Percentiles rank a stretch among this genome's conserved stretches.
Evolutionary conservation across 768 basidiomycete genomes (phyloP).

Genomic region (Coprinopsis marcescibilis): DNA sequence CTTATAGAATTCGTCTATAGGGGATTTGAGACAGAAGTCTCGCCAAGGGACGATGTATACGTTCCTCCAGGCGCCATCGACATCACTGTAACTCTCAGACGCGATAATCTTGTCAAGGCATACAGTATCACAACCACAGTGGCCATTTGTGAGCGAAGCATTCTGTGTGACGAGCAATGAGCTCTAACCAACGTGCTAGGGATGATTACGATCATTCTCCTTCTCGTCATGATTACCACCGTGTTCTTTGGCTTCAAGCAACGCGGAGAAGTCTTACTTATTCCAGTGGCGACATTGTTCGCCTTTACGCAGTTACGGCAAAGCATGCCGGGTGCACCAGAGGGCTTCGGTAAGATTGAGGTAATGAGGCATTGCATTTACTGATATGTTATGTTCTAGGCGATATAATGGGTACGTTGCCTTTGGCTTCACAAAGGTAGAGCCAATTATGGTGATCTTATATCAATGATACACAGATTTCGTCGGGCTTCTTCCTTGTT

Average conservation of each 20-base stretch:
- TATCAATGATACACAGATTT: slow-evolving; percentile 11
- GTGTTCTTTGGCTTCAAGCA: slow-evolving; percentile 23
- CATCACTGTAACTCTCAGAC: slow-evolving; percentile 14
- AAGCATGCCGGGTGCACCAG: slow-evolving; percentile 21
- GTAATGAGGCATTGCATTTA: background rate
- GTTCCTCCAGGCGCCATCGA: slow-evolving; percentile 19
- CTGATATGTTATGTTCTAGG: background rate
- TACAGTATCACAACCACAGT: slow-evolving; percentile 20
- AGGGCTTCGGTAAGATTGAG: slow-evolving; percentile 19
- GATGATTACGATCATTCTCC: slow-evolving; percentile 19
- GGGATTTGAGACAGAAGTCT: slow-evolving; percentile 18
- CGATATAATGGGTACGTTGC: slow-evolving; percentile 15
- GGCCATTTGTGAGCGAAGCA: slow-evolving; percentile 15
- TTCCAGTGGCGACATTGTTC: slow-evolving; percentile 22
- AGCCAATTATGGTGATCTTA: background rate
- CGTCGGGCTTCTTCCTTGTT: slow-evolving; percentile 19
- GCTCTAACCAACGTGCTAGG: slow-evolving; percentile 13
- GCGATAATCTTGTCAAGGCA: slow-evolving; percentile 17
- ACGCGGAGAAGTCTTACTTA: slow-evolving; percentile 17
- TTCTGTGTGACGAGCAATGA: background rate
- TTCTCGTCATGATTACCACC: slow-evolving; percentile 21
- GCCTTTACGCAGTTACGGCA: slow-evolving; percentile 20
- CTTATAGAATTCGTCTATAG: slow-evolving; percentile 6
- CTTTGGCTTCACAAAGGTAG: background rate
- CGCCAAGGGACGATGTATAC: slow-evolving; percentile 7